Evolutionary conservation across 768 basidiomycete species (phyloP).

Genomic region (Fomitopsis serialis): DNA sequence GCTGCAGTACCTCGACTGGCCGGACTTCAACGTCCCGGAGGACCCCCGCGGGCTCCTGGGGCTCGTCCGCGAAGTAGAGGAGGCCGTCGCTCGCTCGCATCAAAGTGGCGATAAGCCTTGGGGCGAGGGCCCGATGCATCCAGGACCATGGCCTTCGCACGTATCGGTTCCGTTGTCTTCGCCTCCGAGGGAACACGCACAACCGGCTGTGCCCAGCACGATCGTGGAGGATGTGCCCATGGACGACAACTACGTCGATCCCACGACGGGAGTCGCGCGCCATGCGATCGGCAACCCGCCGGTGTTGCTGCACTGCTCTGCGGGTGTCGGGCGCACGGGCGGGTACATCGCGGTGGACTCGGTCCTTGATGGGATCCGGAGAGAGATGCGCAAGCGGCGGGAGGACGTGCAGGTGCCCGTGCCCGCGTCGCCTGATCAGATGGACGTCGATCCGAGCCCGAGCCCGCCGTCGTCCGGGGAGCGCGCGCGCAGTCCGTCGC

Average conservation of each 20-base stretch:
- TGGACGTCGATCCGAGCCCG: constrained; percentile 13
- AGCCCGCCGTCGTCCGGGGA: constrained; percentile 4
- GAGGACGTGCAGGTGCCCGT: constrained; percentile 17
- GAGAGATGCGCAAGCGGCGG: constrained; percentile 43
- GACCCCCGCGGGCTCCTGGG: constrained; percentile 70
- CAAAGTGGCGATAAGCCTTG: constrained; percentile 15
- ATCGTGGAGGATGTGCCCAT: not conserved
- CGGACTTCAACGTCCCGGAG: constrained; percentile 92
- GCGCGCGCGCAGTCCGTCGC: not conserved
- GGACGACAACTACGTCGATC: constrained; percentile 34
- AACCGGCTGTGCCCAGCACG: not conserved
- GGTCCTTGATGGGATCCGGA: constrained; percentile 67
- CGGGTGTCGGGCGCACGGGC: constrained; percentile 93
- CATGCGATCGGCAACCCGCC: constrained; percentile 52
- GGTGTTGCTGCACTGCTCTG: constrained; percentile 84
- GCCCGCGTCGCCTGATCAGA: constrained; percentile 8
- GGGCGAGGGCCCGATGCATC: constrained; percentile 19
- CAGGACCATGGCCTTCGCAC: constrained; percentile 5
- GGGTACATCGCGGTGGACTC: constrained; percentile 90
- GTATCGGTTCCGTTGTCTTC: constrained; percentile 1
- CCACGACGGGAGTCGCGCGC: constrained; percentile 48
- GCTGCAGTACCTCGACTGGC: constrained; percentile 93
- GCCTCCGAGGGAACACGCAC: not conserved
- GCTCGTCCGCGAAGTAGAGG: constrained; percentile 69
- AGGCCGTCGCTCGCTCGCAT: constrained; percentile 20